Base-by-base conservation (phyloP, 345 rosid species). In the Hypericum perforatum region DNA sequence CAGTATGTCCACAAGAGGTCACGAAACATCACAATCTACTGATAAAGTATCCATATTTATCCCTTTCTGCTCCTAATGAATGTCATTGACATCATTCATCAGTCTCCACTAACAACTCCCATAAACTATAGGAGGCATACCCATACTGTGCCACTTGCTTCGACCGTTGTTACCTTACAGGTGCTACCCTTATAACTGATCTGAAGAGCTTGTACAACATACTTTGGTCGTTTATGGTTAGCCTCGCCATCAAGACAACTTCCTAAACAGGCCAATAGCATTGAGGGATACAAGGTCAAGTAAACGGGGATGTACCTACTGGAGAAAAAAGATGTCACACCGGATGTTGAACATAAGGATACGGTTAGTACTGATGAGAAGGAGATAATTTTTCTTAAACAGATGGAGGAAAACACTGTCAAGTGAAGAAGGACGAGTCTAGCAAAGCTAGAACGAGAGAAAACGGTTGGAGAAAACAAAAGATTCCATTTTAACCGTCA, bases 101-200 rank as follows among this genome's bases (percentile, higher is more conserved):
- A 52, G 54, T 15, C 58, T 45, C 11, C n/a, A n/a, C n/a, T n/a
- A 58, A 65, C 11, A 60, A 45, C 53, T 59, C 45, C 47, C 4
- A n/a, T n/a, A n/a, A 6, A 52, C 57, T 48, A 43, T 65, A 92
- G 98, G 91, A 88, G 60, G 94, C 78, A 13, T 83, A 74, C 65
- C 91, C 91, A 15, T 85, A 88, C 64, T 78, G 89, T 16, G 91
- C 94, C 11, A 72, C 84, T 47, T 88, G 97, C 77, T 92, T 85
- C 14, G 98, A 91, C 8, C 84, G 95, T 41, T 92, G 97, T 72
- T 88, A 85, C 69, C 84, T 82, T 0, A 89, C 91, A 11, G 97
- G 91, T 60, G 75, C 76, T 47, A 76, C 70, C 29, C 70, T 92
- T 16, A 55, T 92, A 41, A 74, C 77, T 85, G 91, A 88, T 46